phyloP scores from a whole-genome alignment of 2,329 filamentous ascomycete species.

The Penicillium glabrum region DNA sequence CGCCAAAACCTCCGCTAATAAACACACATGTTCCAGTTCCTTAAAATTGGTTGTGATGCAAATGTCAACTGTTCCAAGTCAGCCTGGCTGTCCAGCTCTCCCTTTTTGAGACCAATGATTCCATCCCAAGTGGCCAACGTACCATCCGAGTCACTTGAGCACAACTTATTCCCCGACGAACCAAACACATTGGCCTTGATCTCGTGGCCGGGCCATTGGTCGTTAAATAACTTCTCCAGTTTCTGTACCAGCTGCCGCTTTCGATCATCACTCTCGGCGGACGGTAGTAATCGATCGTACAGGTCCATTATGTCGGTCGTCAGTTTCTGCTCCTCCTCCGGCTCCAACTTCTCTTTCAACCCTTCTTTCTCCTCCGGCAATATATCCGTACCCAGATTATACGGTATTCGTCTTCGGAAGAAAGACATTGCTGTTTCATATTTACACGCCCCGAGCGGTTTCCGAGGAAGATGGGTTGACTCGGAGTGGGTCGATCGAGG shows the following conservation, averaged over 20 bases:
- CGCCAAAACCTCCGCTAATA: conserved; percentile 80
- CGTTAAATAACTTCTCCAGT: conserved; percentile 81
- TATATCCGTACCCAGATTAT: conserved; percentile 79
- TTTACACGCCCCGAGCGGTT: conserved; percentile 70
- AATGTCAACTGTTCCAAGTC: conserved; percentile 72
- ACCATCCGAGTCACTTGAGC: conserved; percentile 96
- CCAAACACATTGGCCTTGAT: conserved; percentile 94
- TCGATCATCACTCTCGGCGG: conserved; percentile 72
- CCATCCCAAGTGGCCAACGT: conserved; percentile 33
- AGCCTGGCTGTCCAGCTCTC: conserved; percentile 14
- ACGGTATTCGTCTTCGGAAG: conserved; percentile 84
- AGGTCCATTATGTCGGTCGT: conserved; percentile 81
- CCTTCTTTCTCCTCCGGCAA: conserved; percentile 69
- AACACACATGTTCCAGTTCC: conserved; percentile 84
- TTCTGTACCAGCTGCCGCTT: conserved; percentile 78
- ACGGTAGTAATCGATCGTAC: conserved; percentile 82
- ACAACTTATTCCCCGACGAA: conserved; percentile 93
- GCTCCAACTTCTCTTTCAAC: conserved; percentile 68
- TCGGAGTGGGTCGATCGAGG: conserved; percentile 90
- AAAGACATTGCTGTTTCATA: conserved; percentile 85
- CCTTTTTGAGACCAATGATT: background rate
- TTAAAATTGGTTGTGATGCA: conserved; percentile 93
- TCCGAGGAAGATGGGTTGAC: conserved; percentile 70
- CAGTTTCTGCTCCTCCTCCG: conserved; percentile 72
- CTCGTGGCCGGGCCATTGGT: conserved; percentile 86